A percentile compares a stretch with the other conserved stretches of the same genome.
phyloP scores from a whole-genome alignment of 179 eudicot species.

The Amaranthus tricolor region DNA sequence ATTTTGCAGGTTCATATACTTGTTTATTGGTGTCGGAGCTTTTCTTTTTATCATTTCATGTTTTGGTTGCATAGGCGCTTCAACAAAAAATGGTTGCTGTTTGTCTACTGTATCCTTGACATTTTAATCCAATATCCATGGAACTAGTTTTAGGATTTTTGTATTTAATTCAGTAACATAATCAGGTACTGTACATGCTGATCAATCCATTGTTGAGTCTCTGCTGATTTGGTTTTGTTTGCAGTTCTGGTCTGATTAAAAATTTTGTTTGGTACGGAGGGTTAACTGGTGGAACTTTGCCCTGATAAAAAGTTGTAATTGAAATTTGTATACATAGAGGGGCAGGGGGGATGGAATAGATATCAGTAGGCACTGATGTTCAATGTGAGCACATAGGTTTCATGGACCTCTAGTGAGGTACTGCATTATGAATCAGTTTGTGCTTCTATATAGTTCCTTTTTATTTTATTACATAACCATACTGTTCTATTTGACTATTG shows the following conservation, averaged over 20 bases:
- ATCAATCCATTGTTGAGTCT: background rate
- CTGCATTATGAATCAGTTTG: background rate
- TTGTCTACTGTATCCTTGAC: slow-evolving; percentile 76
- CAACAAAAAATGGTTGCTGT: slow-evolving; percentile 78
- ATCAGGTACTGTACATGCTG: background rate
- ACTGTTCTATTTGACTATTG: too few species aligned
- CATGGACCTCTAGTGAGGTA: background rate
- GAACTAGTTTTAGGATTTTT: background rate
- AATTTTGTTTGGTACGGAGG: background rate
- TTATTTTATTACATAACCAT: background rate
- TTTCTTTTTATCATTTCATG: slow-evolving; percentile 74
- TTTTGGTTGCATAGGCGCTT: slow-evolving; percentile 84
- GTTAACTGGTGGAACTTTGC: background rate
- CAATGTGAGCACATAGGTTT: too few species aligned
- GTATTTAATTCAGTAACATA: background rate
- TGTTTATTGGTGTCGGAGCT: slow-evolving; percentile 74
- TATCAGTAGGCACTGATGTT: background rate
- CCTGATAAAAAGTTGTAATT: background rate
- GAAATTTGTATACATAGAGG: background rate
- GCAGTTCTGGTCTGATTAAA: slow-evolving; percentile 1
- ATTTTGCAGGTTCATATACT: slow-evolving; percentile 83
- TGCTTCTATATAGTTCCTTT: background rate
- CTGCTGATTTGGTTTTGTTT: background rate
- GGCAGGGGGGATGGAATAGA: background rate
- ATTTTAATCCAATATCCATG: background rate